Evolutionary conservation across 371 early-diverging fungal genomes (phyloP).

Genomic region (Paraphysoderma sedebokerense): DNA sequence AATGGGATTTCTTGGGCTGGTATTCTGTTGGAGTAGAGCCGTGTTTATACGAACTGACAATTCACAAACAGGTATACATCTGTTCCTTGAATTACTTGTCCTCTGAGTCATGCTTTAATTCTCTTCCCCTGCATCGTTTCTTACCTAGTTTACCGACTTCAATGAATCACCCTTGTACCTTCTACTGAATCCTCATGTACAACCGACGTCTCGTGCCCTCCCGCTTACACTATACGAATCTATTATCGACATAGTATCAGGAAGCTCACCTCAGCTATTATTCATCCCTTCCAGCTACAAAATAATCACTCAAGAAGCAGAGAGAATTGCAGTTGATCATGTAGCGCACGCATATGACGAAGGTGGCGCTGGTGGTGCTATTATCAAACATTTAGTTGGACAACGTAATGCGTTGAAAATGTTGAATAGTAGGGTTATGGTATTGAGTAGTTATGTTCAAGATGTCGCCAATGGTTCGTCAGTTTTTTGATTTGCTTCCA

Average conservation of each 20-base stretch:
- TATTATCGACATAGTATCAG: conserved; percentile 32
- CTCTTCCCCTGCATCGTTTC: not conserved
- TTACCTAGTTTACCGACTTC: conserved; percentile 34
- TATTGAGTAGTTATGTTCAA: conserved; percentile 48
- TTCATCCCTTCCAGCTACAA: conserved; percentile 51
- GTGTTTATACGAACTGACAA: conserved; percentile 35
- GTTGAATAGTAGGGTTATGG: conserved; percentile 48
- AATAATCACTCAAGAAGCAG: conserved; percentile 67
- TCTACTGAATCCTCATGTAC: conserved; percentile 45
- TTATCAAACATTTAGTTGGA: conserved; percentile 48
- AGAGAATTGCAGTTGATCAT: conserved; percentile 72
- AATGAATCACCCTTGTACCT: conserved; percentile 63
- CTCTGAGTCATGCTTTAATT: not conserved
- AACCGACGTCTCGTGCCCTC: conserved; percentile 30
- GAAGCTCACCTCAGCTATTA: conserved; percentile 15
- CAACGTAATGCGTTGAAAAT: conserved; percentile 70
- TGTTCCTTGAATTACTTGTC: not conserved
- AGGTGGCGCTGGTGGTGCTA: conserved; percentile 35
- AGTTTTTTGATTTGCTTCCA: not conserved
- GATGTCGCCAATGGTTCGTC: conserved; percentile 45
- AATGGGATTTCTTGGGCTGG: conserved; percentile 73
- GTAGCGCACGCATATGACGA: conserved; percentile 48
- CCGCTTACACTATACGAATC: conserved; percentile 70
- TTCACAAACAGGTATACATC: conserved; percentile 48
- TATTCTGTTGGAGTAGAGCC: conserved; percentile 48